Conservation (phyloP, 257 asterid genomes). For the Solanum habrochaites region DNA sequence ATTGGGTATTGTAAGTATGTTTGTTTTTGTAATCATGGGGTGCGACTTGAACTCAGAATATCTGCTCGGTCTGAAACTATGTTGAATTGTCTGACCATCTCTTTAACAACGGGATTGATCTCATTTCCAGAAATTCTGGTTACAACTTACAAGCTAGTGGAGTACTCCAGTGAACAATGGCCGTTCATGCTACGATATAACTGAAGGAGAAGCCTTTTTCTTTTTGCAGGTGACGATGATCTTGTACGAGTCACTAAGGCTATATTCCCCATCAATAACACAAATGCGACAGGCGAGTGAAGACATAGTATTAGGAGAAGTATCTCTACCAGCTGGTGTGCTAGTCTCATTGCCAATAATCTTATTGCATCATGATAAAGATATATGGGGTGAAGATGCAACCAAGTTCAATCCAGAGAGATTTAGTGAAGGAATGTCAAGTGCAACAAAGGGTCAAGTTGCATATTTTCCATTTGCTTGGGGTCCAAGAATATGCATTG, state of each 20-base stretch:
- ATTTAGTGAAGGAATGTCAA: not conserved
- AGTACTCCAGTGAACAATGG: no score
- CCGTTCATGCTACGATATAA: no score
- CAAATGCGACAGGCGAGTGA: not conserved
- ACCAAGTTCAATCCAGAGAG: not conserved
- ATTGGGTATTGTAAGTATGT: no score
- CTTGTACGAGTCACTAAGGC: not conserved
- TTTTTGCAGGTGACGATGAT: not conserved
- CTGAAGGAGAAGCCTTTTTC: not conserved
- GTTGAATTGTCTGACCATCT: no score
- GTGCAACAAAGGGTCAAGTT: not conserved
- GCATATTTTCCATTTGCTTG: slow-evolving; percentile 13
- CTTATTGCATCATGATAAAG: not conserved
- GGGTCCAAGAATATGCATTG: slow-evolving; percentile 34
- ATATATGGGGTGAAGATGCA: not conserved
- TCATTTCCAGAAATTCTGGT: no score
- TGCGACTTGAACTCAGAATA: no score
- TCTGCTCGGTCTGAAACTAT: no score
- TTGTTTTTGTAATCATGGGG: no score
- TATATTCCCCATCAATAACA: not conserved
- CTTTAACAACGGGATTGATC: no score
- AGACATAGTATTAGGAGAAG: not conserved
- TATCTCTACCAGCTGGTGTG: not conserved
- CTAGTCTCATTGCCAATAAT: not conserved
- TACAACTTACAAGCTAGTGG: no score